Conservation (phyloP, 352 stramenopile genomes). For the Phytophthora crassamura region DNA sequence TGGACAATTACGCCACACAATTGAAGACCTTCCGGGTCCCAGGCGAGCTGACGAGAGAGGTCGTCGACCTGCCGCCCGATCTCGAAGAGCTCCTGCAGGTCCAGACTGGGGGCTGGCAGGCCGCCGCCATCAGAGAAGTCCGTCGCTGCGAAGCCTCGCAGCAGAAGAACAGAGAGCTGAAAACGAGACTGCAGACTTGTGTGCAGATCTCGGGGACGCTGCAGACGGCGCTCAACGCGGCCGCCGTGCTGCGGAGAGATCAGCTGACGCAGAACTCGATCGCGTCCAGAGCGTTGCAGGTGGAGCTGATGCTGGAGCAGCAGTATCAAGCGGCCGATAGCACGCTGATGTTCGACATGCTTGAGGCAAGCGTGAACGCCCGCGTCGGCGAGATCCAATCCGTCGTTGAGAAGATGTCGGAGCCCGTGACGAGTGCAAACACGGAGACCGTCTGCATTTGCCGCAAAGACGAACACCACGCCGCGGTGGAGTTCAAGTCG, state of each 20-base stretch:
- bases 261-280: conserved; percentile 15
- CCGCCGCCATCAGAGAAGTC: conserved; percentile 7
- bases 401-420: conserved; percentile 6
- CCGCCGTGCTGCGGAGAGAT: conserved; percentile 3
- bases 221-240: conserved; percentile 19
- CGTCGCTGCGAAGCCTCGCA: conserved; percentile 8
- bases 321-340: background rate
- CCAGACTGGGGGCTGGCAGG: conserved; percentile 17
- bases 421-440: conserved; percentile 15
- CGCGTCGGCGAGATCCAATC: conserved; percentile 12
- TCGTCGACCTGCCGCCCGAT: conserved; percentile 4
- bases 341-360: conserved; percentile 20
- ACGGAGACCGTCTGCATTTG: conserved; percentile 27
- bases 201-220: conserved; percentile 22
- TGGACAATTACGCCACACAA: conserved; percentile 15
- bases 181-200: conserved; percentile 17
- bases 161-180: conserved; percentile 26
- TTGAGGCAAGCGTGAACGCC: conserved; percentile 26
- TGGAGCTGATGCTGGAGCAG: conserved; percentile 21
- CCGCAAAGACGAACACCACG: conserved; percentile 19
- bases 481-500: conserved; percentile 23
- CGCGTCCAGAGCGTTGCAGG: conserved; percentile 18
- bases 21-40: conserved; percentile 7
- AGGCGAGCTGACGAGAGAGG: background rate
- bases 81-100: conserved; percentile 22